Evolutionary conservation across 1,139 yeast species (phyloP), one percentile per base, ranked within the genome.

Genomic region (Diutina rugosa): DNA sequence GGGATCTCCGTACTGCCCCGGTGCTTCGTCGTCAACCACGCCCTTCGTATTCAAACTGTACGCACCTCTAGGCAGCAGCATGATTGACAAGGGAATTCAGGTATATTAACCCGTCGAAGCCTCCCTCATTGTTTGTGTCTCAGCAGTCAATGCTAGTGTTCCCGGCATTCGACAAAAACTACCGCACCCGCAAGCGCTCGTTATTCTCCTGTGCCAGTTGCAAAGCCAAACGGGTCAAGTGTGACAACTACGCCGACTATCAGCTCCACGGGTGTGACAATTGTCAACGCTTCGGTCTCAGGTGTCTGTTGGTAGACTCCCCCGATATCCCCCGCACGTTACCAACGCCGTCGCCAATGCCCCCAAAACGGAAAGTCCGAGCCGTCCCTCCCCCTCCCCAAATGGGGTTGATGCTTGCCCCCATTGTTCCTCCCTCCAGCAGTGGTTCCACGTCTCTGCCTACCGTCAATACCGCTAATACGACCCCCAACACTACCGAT

Each of bases 141-240:
- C 26, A 21, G 26, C 26, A 21, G 18, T n/a, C 26, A 7, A 79
- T 79, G 81, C 75, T 73, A 65, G 84, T 80, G 55, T 80, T 80
- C 60, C 84, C 84, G 3, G 84, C 84, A n/a, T 80, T 80, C 64
- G 74, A 80, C 64, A 72, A 74, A 46, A 79, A 72, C 63, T 80
- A 80, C 63, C 75, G 79, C 58, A 74, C 78, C 47, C 69, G 85
- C 51, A 79, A 79, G 62, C 67, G 84, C 29, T 78, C 81, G 1
- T 80, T 77, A 64, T 74, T 76, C 62, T 81, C 83, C 58, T 80
- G 84, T 62, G 72, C 71, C 56, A 76, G 71, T 60, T 80, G 84
- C 65, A 73, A 82, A 46, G 65, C 71, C 26, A 72, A 78, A 57
- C 65, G 79, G 46, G 65, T 71, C 53, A 72, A 71, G 59, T 76